Evolutionary conservation across 768 basidiomycete genomes (phyloP), one percentile per base, ranked within the genome.

Genomic region (Leucogyrophana mollusca): DNA sequence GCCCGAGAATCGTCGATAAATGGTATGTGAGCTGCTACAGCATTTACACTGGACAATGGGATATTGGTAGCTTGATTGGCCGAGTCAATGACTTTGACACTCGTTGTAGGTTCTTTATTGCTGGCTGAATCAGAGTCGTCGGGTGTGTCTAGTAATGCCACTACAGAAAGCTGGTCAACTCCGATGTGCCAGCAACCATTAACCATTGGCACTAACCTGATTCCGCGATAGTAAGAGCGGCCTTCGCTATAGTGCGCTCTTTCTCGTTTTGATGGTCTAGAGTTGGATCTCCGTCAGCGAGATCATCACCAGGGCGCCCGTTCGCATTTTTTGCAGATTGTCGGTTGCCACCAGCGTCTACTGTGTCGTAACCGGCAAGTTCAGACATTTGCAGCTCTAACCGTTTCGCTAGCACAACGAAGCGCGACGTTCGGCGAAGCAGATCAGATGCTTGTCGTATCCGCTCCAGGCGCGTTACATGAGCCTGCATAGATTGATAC

Each of bases 161-260:
- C 83, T 85, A 39, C 16, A 46, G 16, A 11, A 24, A 33, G 35
- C 32, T 60, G 43, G 54, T 27, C 30, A 45, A 27, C 40, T 11
- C 37, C 6, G 3, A 16, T n/a, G 2, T 11, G 10, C 9, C 17
- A 33, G 30, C 10, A 25, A 42, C 1, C n/a, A 2, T 16, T 11
- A 21, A 3, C 11, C 10, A 10, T 30, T 13, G n/a, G n/a, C 22
- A 70, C 85, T 55, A 50, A 91, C 93, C 76, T 34, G 98, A 73
- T 64, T 99, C 95, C 1, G 94, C 91, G 8, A 98, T 83, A 32
- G 83, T 94, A 56, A 97, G 70, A n/a, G 94, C 95, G 2, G 95
- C 94, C 65, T 94, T 94, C 2, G 93, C 87, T 56, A 97, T 83
- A 13, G 80, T 80, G 8, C 95, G 76, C 58, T 96, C 94, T 62